Evolutionary conservation across 2,329 filamentous ascomycete species (phyloP), one percentile per base, ranked within the genome.

Genomic region (Lecanicillium sp.): DNA sequence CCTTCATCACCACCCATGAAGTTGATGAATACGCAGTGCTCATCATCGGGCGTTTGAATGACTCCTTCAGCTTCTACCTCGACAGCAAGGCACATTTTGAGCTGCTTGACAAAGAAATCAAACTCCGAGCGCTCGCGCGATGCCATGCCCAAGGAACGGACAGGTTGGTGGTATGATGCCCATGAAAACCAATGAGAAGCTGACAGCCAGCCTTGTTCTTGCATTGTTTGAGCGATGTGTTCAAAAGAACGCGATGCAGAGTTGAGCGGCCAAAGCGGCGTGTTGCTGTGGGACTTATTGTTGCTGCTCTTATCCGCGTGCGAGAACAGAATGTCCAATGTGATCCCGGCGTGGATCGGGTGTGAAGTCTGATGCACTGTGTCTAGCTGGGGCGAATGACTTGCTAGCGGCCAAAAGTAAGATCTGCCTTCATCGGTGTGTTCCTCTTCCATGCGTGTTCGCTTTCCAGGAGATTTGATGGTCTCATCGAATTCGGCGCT

Each of bases 401-500:
- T 15, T 15, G 15, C 15, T 15, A 41, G 7, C 2, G 44, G 44
- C 44, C 44, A 47, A 20, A 41, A 41, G 3, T 27, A 29, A 9
- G 20, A 27, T 9, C 11, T 27, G 7, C 27, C 15, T 3, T 12
- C 11, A 27, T 20, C n/a, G 15, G 6, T 15, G n/a, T 24, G 10
- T 8, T 30, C 19, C 8, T 33, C 44, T 8, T n/a, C 29, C 1
- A 17, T 20, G 19, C 44, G 36, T n/a, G 23, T 51, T 42, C 60
- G 54, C 42, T 62, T 63, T 21, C 50, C 48, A 4, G 55, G 52
- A 26, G 45, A 41, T 3, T 33, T 32, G 14, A 54, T 48, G 8
- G 54, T 51, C 14, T 54, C 55, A 3, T 52, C 54, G 6, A 56
- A 39, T 23, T 60, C 58, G 4, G 53, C 46, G 2, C 52, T 56